Base-by-base conservation (phyloP, 345 rosid genomes). In the Pseudoturritis turrita region DNA sequence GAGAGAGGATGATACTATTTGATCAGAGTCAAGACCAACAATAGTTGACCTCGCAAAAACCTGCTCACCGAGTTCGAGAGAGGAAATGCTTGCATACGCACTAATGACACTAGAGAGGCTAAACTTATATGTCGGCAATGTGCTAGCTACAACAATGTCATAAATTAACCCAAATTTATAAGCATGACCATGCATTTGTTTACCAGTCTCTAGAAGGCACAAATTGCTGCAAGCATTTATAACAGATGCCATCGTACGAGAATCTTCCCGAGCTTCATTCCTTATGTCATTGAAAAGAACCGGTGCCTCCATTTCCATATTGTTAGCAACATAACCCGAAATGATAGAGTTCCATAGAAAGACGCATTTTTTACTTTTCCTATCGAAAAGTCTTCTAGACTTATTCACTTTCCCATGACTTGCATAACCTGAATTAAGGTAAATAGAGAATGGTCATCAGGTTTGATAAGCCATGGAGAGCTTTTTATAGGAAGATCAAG, bases 291-390 rank as follows among this genome's bases (percentile, higher is more conserved):
- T 79, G 69, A 81, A 84, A 51, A 87, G 77, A 74, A 57, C 43
- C 29, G 90, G 60, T n/a, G 94, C 94, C 73, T 90, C 72, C 39
- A 54, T 35, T 59, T 79, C 90, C 73, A 86, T 82, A 31, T 77
- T 54, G 62, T 86, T 90, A 28, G 80, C 67, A 76, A 90, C 79
- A 64, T 83, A 82, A 18, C 97, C 94, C 5, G 94, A 85, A 43
- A 93, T 85, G 84, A 93, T 78, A 21, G 94, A 87, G 79, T 93
- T 93, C 97, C 97, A 92, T 9, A 87, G 37, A 69, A 76, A 81
- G 12, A 74, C 76, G 56, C 89, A 79, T 33, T 73, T 75, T 59
- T 75, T 77, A 50, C 50, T 73, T 43, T n/a, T 83, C 68, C 29
- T 74, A 43, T 78, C 63, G 62, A 93, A 85, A 55, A 87, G 37